Percentiles rank a stretch among this genome's conserved stretches.
phyloP scores from a whole-genome alignment of 73 alveolate genomes.

The Tetrahymena thermophila region DNA sequence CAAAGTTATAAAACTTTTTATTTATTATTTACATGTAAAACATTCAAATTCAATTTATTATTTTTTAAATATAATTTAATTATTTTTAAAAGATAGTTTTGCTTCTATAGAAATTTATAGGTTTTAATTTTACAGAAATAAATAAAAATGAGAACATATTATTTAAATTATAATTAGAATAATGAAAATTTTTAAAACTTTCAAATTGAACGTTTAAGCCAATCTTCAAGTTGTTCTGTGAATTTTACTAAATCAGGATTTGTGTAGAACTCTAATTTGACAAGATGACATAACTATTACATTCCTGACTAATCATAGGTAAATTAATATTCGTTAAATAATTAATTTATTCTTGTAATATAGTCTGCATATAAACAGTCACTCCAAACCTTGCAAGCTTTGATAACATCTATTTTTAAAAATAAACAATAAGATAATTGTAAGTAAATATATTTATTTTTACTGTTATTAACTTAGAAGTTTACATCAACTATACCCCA shows the following conservation, averaged over 20 bases:
- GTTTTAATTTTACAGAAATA: too few species aligned
- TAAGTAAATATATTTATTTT: not conserved
- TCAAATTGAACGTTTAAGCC: not conserved
- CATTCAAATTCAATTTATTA: too few species aligned
- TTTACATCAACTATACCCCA: conserved; percentile 75
- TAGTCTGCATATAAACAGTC: conserved; percentile 51
- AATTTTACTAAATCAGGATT: not conserved
- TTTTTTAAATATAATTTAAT: too few species aligned
- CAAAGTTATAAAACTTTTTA: too few species aligned
- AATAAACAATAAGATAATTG: not conserved
- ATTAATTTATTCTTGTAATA: conserved; percentile 25
- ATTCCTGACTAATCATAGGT: conserved; percentile 2
- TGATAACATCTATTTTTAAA: not conserved
- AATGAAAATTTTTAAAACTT: too few species aligned
- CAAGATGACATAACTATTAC: not conserved
- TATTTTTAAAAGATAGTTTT: too few species aligned
- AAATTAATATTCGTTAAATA: conserved; percentile 14
- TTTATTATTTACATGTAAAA: too few species aligned
- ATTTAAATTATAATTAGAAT: too few species aligned
- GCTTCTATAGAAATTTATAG: too few species aligned
- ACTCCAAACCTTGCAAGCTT: conserved; percentile 27
- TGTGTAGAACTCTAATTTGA: not conserved
- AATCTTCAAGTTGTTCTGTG: not conserved
- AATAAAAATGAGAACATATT: too few species aligned
- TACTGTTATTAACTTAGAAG: conserved; percentile 58